These are phyloP conservation scores for Waitea zeae DNA, from an alignment of 1,284 basidiomycete species.

Conservation along the genomic window DNA sequence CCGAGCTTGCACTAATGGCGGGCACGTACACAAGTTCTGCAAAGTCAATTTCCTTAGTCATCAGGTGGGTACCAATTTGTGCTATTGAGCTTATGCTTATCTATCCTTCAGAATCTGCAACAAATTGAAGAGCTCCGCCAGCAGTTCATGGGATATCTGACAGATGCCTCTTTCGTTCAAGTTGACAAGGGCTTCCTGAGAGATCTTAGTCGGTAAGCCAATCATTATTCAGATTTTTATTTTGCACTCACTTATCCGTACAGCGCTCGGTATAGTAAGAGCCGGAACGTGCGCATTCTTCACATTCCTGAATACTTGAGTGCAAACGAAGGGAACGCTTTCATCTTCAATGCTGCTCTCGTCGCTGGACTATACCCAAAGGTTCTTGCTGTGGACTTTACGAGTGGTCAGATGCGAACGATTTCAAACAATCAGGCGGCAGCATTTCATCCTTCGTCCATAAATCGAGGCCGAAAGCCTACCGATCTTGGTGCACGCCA, in stretches of 20 bases:
- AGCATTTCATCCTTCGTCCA: constrained; percentile 83
- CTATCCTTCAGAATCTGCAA: constrained; percentile 54
- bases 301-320: constrained; percentile 59
- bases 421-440: constrained; percentile 77
- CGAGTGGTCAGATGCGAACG: constrained; percentile 51
- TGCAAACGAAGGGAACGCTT: constrained; percentile 43
- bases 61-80: constrained; percentile 27
- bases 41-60: constrained; percentile 74
- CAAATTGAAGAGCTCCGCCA: constrained; percentile 96
- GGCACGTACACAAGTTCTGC: constrained; percentile 62
- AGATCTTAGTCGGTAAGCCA: constrained; percentile 51
- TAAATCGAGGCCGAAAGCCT: constrained; percentile 63
- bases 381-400: constrained; percentile 55
- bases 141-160: constrained; percentile 64
- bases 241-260: not conserved
- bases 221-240: not conserved
- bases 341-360: constrained; percentile 70
- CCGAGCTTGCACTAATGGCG: constrained; percentile 49
- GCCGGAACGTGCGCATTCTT: constrained; percentile 59
- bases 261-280: constrained; percentile 63
- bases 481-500: constrained; percentile 61
- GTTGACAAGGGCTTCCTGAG: constrained; percentile 49
- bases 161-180: constrained; percentile 64
- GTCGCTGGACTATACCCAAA: constrained; percentile 88
- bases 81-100: not conserved